phyloP scores from a whole-genome alignment of 139 green algal species.

The Micractinium conductrix region DNA sequence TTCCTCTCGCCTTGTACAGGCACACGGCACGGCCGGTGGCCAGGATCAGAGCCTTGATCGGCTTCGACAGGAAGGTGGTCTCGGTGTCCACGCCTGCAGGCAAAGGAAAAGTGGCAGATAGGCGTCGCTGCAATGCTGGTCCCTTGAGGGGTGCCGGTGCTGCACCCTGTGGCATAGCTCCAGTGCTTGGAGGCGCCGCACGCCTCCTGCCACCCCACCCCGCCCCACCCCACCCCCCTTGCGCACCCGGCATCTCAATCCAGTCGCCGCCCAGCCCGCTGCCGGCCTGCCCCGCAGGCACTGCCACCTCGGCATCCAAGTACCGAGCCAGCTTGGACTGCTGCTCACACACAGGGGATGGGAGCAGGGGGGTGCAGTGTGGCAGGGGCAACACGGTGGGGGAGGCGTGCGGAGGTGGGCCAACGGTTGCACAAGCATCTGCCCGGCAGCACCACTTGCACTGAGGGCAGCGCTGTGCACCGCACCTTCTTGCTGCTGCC shows the following conservation, averaged over 20 bases:
- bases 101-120: no score
- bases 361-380: neutral
- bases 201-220: no score
- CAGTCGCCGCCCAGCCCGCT: neutral
- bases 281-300: neutral
- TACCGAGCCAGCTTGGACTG: constrained; percentile 24
- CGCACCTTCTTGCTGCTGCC: constrained; percentile 18
- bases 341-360: neutral
- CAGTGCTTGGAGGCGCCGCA: no score
- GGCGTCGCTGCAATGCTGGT: no score
- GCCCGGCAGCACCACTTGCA: no score
- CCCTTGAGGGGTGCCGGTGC: no score
- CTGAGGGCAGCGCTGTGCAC: no score
- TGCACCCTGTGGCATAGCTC: no score
- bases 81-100: constrained; percentile 13
- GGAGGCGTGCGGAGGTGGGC: no score
- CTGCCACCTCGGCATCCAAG: neutral
- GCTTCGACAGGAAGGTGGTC: constrained; percentile 37
- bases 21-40: constrained; percentile 48
- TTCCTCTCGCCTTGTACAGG: constrained; percentile 51
- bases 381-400: neutral
- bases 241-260: constrained; percentile 1
- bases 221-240: no score
- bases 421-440: no score
- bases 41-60: constrained; percentile 62